phyloP scores from a whole-genome alignment of 352 stramenopile genomes.

The Thraustochytrium striatum region DNA sequence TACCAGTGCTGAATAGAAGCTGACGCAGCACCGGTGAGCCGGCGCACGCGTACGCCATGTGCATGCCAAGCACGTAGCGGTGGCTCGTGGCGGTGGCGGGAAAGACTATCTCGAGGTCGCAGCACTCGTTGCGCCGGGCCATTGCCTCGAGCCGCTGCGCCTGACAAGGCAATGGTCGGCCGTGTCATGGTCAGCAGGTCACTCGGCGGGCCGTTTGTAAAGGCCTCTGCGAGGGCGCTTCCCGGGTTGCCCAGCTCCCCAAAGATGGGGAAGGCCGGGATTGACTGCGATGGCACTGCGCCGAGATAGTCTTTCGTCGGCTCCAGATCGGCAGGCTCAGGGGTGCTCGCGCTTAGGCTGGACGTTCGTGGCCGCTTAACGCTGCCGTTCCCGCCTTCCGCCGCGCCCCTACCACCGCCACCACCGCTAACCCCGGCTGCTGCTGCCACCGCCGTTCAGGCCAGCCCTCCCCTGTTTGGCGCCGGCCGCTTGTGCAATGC shows the following conservation, averaged over 20 bases:
- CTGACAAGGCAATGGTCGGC: background rate
- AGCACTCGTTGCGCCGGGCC: background rate
- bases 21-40: background rate
- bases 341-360: background rate
- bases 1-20: background rate
- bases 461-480: too few relatives aligned
- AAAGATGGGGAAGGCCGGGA: background rate
- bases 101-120: conserved; percentile 21
- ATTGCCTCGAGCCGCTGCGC: background rate
- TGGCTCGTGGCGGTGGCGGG: background rate
- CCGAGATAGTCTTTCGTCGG: conserved; percentile 7
- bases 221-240: background rate
- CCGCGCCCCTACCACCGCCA: too few relatives aligned
- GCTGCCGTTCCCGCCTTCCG: background rate
- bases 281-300: conserved; percentile 15
- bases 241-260: background rate
- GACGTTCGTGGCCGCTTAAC: background rate
- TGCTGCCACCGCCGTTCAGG: too few relatives aligned
- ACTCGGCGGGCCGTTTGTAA: background rate
- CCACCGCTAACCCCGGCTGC: too few relatives aligned
- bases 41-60: background rate
- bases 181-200: conserved; percentile 10
- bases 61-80: background rate
- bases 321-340: background rate
- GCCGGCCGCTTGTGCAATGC: too few relatives aligned